Percentiles rank a stretch among this genome's conserved stretches.
These are phyloP conservation scores for Lithohypha guttulata DNA, from an alignment of 2,329 filamentous ascomycete genomes.

Conservation along the genomic window DNA sequence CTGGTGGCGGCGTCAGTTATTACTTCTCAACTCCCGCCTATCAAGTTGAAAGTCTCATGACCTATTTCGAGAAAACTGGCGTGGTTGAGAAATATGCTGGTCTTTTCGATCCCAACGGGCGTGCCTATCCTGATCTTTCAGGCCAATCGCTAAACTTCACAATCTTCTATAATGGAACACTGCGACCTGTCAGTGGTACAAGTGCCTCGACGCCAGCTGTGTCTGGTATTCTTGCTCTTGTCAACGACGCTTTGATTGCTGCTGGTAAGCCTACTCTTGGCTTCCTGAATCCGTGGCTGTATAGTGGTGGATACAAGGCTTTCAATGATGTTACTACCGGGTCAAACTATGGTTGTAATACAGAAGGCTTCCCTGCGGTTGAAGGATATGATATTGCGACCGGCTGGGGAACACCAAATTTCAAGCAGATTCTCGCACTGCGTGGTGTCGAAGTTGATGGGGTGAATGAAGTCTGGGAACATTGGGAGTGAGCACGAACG, in stretches of 20 bases:
- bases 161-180: conserved; percentile 32
- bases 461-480: not conserved
- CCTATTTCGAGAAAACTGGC: conserved; percentile 35
- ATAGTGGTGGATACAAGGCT: conserved; percentile 36
- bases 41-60: conserved; percentile 35
- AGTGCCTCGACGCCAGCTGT: conserved; percentile 48
- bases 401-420: conserved; percentile 28
- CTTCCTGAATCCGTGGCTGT: conserved; percentile 53
- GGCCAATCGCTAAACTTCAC: conserved; percentile 45
- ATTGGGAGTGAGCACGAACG: not conserved
- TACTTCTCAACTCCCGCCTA: conserved; percentile 39
- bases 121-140: conserved; percentile 49
- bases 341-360: conserved; percentile 27
- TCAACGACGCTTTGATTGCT: conserved; percentile 52
- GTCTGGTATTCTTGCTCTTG: conserved; percentile 47
- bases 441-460: conserved; percentile 7
- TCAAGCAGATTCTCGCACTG: conserved; percentile 21
- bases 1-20: conserved; percentile 43
- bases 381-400: conserved; percentile 33
- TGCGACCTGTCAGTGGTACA: conserved; percentile 30
- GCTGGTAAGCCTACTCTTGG: conserved; percentile 42
- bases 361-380: conserved; percentile 27
- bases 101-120: conserved; percentile 41
- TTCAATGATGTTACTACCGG: conserved; percentile 38
- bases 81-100: conserved; percentile 34